Evolutionary conservation across 768 basidiomycete genomes (phyloP).

Genomic region (Solioccasus polychromus): DNA sequence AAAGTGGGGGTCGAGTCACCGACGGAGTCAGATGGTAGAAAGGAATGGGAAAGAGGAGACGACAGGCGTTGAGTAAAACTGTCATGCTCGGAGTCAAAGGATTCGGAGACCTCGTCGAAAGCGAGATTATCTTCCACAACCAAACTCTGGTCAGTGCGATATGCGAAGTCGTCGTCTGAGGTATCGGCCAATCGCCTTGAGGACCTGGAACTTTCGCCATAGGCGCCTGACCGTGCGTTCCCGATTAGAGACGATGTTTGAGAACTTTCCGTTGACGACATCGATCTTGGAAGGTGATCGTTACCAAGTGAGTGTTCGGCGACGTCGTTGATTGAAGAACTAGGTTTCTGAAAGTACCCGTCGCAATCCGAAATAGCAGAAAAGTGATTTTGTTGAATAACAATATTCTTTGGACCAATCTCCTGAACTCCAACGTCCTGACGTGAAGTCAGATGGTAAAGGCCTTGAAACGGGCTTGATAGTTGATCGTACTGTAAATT

Average conservation of each 20-base stretch:
- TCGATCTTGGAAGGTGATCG: neutral
- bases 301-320: too few relatives aligned
- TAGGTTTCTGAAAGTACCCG: neutral
- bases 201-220: neutral
- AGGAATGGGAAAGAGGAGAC: slow-evolving; percentile 20
- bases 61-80: slow-evolving; percentile 13
- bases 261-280: neutral
- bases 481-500: too few relatives aligned
- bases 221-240: neutral
- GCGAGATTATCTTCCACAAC: neutral
- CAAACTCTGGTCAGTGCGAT: neutral
- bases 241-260: neutral
- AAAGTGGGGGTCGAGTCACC: neutral
- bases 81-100: neutral
- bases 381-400: neutral
- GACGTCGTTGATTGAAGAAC: too few relatives aligned
- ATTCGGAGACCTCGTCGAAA: neutral
- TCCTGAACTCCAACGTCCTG: neutral
- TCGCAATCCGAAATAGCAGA: neutral
- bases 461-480: too few relatives aligned
- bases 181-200: neutral
- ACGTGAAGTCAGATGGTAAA: too few relatives aligned
- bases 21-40: slow-evolving; percentile 4
- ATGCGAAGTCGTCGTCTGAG: neutral
- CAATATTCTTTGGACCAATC: neutral